Conservation (phyloP, 1,284 basidiomycete species). For the Cryptococcus depauperatus region DNA sequence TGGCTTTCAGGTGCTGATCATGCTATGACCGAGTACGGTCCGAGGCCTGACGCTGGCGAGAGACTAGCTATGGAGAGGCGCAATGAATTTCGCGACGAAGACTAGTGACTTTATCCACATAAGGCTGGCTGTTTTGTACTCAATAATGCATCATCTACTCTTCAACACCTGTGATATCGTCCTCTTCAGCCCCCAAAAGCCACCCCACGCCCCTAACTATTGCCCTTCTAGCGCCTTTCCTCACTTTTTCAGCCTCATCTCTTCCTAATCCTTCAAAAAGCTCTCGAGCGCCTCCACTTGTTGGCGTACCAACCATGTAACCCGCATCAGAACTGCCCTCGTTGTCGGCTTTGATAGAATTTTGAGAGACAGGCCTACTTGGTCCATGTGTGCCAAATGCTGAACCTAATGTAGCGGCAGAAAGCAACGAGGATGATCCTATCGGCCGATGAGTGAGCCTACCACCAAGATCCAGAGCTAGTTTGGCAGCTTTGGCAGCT, state of each 20-base stretch:
- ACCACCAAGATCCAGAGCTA: conserved; percentile 28
- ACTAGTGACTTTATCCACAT: not conserved
- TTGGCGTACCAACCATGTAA: not conserved
- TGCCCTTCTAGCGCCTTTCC: conserved; percentile 38
- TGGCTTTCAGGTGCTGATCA: conserved; percentile 34
- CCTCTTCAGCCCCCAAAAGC: conserved; percentile 44
- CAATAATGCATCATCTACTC: not conserved
- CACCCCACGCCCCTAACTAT: conserved; percentile 45
- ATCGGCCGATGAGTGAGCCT: conserved; percentile 5
- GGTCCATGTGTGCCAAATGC: not conserved
- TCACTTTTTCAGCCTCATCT: conserved; percentile 31
- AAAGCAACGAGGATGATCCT: not conserved
- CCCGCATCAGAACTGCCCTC: not conserved
- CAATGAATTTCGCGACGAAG: not conserved
- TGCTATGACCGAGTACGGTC: conserved; percentile 36
- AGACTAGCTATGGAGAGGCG: conserved; percentile 11
- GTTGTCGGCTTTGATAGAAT: not conserved
- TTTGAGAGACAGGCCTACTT: not conserved
- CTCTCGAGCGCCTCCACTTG: conserved; percentile 1
- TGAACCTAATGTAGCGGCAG: not conserved
- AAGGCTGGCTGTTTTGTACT: not conserved
- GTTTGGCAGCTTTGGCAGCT: conserved; percentile 38
- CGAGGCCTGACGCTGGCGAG: conserved; percentile 32
- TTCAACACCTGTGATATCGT: conserved; percentile 21
- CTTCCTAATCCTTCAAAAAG: conserved; percentile 23